These are phyloP conservation scores for Heterobasidion irregulare DNA, from an alignment of 1,284 basidiomycete species.

Conservation along the genomic window DNA sequence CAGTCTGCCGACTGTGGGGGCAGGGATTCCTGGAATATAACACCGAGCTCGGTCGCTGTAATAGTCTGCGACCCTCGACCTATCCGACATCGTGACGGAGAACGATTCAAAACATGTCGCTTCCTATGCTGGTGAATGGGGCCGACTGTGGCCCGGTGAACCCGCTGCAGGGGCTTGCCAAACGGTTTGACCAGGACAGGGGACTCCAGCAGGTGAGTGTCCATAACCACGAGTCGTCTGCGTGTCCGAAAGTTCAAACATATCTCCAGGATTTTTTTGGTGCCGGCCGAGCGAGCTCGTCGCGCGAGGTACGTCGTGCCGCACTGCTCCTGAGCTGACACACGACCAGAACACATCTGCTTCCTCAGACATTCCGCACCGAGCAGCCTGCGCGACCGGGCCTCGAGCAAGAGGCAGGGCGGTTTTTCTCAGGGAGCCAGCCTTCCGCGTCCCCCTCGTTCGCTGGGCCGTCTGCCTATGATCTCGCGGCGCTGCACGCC, in stretches of 20 bases:
- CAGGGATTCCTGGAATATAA: no score
- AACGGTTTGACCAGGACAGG: conserved; percentile 70
- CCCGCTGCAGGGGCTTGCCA: conserved; percentile 69
- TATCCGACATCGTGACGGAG: no score
- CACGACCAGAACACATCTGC: neutral
- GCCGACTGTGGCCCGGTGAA: conserved; percentile 80
- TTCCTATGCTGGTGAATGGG: conserved; percentile 64
- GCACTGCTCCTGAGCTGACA: conserved; percentile 10
- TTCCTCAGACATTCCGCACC: conserved; percentile 50
- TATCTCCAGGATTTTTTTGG: conserved; percentile 56
- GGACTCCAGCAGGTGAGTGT: conserved; percentile 63
- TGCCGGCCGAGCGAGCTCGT: conserved; percentile 43
- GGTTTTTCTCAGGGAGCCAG: conserved; percentile 46
- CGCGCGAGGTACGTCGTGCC: conserved; percentile 38
- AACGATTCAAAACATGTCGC: conserved; percentile 41
- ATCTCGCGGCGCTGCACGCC: conserved; percentile 48
- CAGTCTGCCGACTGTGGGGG: no score
- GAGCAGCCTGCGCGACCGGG: conserved; percentile 32
- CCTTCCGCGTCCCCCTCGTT: conserved; percentile 20
- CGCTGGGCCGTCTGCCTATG: conserved; percentile 33
- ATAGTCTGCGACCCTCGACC: no score
- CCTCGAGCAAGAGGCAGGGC: conserved; percentile 55
- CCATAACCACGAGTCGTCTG: neutral
- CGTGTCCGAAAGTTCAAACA: neutral
- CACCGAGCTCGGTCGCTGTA: no score